These are phyloP conservation scores for Penicillium hordei DNA, from an alignment of 2,329 filamentous ascomycete genomes.

Conservation along the genomic window DNA sequence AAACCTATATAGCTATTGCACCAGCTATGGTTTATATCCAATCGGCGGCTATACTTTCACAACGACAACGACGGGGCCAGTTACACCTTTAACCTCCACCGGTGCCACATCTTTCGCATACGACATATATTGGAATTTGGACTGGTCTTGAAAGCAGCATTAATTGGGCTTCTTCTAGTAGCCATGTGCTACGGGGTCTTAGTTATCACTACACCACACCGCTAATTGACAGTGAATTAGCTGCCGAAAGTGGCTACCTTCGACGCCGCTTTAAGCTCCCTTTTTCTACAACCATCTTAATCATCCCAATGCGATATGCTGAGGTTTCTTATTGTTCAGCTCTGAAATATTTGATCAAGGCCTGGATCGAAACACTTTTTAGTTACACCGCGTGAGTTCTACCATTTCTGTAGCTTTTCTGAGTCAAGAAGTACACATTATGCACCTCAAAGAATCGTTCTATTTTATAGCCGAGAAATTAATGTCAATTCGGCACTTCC, in stretches of 20 bases:
- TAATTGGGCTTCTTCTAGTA: neutral
- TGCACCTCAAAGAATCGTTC: neutral
- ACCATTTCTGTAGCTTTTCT: neutral
- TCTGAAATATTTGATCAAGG: neutral
- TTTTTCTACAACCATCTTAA: neutral
- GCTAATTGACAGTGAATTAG: neutral
- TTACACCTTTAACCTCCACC: neutral
- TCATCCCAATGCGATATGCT: neutral
- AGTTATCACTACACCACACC: neutral
- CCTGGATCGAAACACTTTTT: neutral
- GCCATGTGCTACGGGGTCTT: neutral
- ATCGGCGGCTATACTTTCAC: neutral
- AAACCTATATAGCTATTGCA: neutral
- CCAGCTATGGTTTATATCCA: neutral
- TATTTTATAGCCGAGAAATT: no score
- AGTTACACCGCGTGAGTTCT: neutral
- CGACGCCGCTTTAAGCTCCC: neutral
- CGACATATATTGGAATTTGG: neutral
- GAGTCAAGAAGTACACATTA: neutral
- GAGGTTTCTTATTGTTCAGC: neutral
- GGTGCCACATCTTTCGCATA: neutral
- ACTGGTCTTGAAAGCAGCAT: neutral
- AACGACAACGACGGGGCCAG: neutral
- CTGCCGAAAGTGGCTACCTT: neutral
- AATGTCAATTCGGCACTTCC: no score